phyloP scores from a whole-genome alignment of 176 grass and related monocot species.

The Otatea glauca region DNA sequence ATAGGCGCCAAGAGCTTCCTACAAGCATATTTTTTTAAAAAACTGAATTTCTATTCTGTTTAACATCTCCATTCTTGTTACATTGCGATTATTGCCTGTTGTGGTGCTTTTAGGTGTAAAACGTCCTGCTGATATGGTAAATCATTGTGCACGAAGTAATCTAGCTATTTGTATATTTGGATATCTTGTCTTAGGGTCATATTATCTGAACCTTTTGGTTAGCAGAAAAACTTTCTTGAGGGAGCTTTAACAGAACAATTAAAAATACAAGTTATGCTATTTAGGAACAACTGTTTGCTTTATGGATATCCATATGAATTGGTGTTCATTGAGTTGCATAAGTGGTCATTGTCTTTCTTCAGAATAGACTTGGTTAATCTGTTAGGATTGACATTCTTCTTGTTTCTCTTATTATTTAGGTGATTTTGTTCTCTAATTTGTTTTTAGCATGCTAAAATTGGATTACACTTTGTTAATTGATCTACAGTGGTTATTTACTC shows the following conservation, averaged over 20 bases:
- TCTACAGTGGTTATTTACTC: background rate
- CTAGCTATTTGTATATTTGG: background rate
- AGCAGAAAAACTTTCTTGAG: background rate
- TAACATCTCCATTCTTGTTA: background rate
- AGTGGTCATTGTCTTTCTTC: constrained; percentile 22
- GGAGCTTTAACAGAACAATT: background rate
- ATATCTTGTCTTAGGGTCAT: constrained; percentile 8
- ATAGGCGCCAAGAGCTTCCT: constrained; percentile 17
- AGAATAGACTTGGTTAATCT: background rate
- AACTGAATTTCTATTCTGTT: background rate
- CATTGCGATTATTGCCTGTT: background rate
- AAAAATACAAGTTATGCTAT: background rate
- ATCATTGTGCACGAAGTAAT: background rate
- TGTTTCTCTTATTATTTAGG: background rate
- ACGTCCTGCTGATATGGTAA: background rate
- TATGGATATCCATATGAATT: background rate
- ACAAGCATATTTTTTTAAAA: background rate
- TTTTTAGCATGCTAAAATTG: background rate
- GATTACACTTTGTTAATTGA: constrained; percentile 8
- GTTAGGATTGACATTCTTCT: background rate
- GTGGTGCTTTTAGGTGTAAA: background rate
- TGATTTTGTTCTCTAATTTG: background rate
- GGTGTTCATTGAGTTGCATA: background rate
- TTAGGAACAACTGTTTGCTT: constrained; percentile 1
- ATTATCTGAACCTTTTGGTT: background rate